phyloP scores from a whole-genome alignment of 2,329 filamentous ascomycete genomes.

The Stemphylium beticola region DNA sequence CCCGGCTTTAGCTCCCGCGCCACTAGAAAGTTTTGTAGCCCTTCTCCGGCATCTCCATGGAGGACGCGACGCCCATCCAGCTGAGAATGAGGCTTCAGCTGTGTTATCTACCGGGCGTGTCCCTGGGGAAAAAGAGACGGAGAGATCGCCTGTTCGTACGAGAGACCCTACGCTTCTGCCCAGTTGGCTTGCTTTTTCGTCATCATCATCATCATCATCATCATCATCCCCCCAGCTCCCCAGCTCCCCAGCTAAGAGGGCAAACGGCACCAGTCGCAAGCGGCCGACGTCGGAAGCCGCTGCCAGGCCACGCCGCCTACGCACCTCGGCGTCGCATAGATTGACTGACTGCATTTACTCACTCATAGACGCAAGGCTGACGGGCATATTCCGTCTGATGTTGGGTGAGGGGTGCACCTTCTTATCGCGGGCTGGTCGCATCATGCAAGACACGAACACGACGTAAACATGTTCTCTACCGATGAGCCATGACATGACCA shows the following conservation, averaged over 20 bases:
- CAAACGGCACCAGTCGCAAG: not conserved
- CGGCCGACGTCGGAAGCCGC: not conserved
- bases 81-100: not conserved
- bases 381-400: constrained; percentile 14
- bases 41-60: constrained; percentile 47
- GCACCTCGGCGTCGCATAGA: too few relatives aligned
- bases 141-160: not conserved
- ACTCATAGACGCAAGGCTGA: constrained; percentile 19
- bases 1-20: constrained; percentile 29
- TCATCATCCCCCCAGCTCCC: too few relatives aligned
- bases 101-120: constrained; percentile 2
- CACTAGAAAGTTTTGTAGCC: constrained; percentile 17
- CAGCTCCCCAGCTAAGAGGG: too few relatives aligned
- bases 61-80: not conserved
- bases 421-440: too few relatives aligned
- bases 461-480: too few relatives aligned
- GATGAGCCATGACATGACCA: too few relatives aligned
- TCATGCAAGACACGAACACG: too few relatives aligned
- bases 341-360: not conserved
- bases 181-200: not conserved
- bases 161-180: not conserved
- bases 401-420: too few relatives aligned
- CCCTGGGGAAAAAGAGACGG: not conserved
- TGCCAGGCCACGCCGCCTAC: too few relatives aligned
- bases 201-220: not conserved